Percentiles rank a stretch among this genome's conserved stretches.
Evolutionary conservation across 179 eudicot genomes (phyloP).

Genomic region (Silene noctiflora): DNA sequence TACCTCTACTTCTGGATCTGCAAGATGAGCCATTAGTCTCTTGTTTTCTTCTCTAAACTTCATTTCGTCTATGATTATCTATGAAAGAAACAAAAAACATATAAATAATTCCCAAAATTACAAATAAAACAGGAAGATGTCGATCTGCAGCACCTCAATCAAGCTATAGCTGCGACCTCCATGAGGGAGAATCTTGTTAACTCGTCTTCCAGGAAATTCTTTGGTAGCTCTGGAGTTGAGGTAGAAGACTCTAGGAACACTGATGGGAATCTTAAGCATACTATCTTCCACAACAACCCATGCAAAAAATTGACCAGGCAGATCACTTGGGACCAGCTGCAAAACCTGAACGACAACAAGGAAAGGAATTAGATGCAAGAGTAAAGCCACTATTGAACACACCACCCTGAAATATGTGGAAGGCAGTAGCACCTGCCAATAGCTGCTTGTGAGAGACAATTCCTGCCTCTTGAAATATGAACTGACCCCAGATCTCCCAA

Average conservation of each 20-base stretch:
- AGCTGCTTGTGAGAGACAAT: constrained; percentile 56
- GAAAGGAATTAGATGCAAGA: constrained; percentile 20
- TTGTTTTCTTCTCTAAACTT: constrained; percentile 72
- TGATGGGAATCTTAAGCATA: constrained; percentile 76
- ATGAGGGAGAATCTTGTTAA: constrained; percentile 91
- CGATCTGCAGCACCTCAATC: constrained; percentile 64
- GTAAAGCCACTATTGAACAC: background rate
- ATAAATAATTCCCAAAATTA: background rate
- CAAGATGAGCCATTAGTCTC: constrained; percentile 84
- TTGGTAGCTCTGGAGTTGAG: constrained; percentile 94
- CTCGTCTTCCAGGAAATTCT: constrained; percentile 91
- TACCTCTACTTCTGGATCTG: constrained; percentile 98
- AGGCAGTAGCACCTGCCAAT: constrained; percentile 74
- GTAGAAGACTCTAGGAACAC: constrained; percentile 78
- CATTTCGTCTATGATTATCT: constrained; percentile 78
- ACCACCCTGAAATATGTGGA: background rate
- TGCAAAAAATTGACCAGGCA: constrained; percentile 68
- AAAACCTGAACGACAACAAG: constrained; percentile 49
- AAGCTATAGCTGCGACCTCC: constrained; percentile 71
- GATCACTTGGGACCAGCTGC: constrained; percentile 71
- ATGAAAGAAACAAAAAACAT: constrained; percentile 2
- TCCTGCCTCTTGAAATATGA: constrained; percentile 86
- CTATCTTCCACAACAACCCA: constrained; percentile 80
- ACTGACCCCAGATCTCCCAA: constrained; percentile 61
- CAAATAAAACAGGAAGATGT: constrained; percentile 3